Evolutionary conservation across 805 yeast genomes (phyloP), one percentile per base, ranked within the genome.

Genomic region (Komagataella mondaviorum): DNA sequence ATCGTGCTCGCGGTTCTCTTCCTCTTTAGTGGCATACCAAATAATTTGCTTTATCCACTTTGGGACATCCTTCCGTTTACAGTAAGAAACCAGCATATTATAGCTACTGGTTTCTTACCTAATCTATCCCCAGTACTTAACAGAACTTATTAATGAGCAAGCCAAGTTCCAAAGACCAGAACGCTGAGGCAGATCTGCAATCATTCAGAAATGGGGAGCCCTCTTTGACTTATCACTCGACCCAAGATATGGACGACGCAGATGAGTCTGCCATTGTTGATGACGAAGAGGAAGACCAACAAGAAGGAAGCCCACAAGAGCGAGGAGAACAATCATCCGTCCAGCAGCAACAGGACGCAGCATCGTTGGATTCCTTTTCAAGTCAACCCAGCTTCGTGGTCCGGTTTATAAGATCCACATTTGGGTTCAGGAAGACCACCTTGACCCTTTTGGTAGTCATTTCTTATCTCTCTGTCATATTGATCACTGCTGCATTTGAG

Each of bases 351-450:
- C 39, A 30, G 39, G 39, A 30, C 5, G 14, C 39, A 30, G 39
- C 39, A 30, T 30, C 39, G n/a, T 2, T 30, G 14, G 39, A 30
- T 30, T 30, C 39, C 1, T 30, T 30, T 6, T 30, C 39, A 4
- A 30, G 39, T 30, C 47, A 45, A 7, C 61, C 61, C 3, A 60
- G 65, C 7, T 18, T 57, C 1, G 12, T 62, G 14, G 57, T 51
- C 6, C 51, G 58, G 44, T 62, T 65, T 22, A 45, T 74, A 6
- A 71, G 83, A 51, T 71, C 81, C 5, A 63, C 76, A 0, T 80
- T 83, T 62, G 81, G 85, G n/a, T 85, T 84, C 67, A 66, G 91
- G 55, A 85, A 85, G 65, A 83, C 90, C 0, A 73, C 87, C 1
- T 70, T 85, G 47, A 79, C 88, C 6, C 56, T 81, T 3, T 62